Base-by-base conservation (phyloP, 2,329 filamentous ascomycete genomes). In the Lasiodiplodia sp. region DNA sequence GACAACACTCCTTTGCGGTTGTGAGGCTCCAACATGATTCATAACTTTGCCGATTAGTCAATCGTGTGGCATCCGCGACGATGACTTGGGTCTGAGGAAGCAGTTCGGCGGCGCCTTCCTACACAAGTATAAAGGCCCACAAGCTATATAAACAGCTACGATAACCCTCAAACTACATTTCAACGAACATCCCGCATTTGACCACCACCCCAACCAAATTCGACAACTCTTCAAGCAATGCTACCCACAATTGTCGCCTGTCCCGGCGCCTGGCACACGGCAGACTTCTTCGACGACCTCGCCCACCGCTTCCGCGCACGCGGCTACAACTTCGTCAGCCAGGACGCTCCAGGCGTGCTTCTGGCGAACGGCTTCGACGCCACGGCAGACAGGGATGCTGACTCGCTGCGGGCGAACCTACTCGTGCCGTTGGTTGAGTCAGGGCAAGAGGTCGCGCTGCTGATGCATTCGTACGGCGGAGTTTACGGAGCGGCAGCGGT, bases 381-480 rank as follows among this genome's bases (percentile, higher is more conserved):
- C 14, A 37, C 52, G 23, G 23, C 52, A 0, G 52, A 55, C 52
- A 55, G 37, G 52, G 70, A 72, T 51, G 49, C 60, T 12, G 37
- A 52, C 18, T 69, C 55, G 37, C 47, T 69, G 1, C 67, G 70
- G 2, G 25, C 60, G n/a, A 40, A 57, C 12, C 28, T 70, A 0
- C 60, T 71, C 2, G 28, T 34, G 31, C 70, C 68, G 14, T 62
- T 69, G 5, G 16, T 70, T 14, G 65, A 57, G 8, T 67, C 60
- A 1, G 70, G 68, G 2, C 69, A 70, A 16, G 70, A 72, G 10
- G 44, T 72, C 7, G 56, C 71, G 8, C 68, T 72, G 1, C 34
- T 71, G 16, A 57, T 68, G 57, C 71, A 71, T 49, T 72, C 71
- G 3, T 72, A 72, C 53, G 71, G 71, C 14, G 71, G 71, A 7